Evolutionary conservation across 176 grass and related monocot species (phyloP).

Genomic region (Panicum miliaceum): DNA sequence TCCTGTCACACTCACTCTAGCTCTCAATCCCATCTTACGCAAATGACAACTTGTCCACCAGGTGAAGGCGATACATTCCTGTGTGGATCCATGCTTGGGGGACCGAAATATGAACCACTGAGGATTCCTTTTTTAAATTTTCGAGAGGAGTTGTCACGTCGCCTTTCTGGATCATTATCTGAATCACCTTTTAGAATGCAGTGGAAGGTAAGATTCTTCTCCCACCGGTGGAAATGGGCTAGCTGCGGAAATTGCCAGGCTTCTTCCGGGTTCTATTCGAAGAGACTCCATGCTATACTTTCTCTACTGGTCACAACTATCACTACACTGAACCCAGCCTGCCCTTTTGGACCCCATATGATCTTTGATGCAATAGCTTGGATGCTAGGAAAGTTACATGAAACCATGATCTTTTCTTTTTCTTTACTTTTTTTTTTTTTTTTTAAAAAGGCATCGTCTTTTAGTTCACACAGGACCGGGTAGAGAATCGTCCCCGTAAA

Average conservation of each 20-base stretch:
- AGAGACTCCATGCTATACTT: no score
- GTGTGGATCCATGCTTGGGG: not conserved
- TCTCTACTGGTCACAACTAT: no score
- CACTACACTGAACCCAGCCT: no score
- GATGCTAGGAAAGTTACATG: not conserved
- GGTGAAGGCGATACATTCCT: not conserved
- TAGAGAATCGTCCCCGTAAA: not conserved
- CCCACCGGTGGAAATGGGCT: not conserved
- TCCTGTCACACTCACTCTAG: no score
- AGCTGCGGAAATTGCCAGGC: not conserved
- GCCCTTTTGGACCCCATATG: not conserved
- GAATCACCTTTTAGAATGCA: constrained; percentile 1
- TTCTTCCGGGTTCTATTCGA: not conserved
- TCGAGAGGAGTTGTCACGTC: not conserved
- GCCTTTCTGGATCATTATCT: constrained; percentile 1
- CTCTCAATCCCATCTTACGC: no score
- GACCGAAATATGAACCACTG: not conserved
- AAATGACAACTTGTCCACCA: no score
- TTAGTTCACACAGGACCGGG: not conserved
- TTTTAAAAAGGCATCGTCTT: not conserved
- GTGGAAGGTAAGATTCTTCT: constrained; percentile 1
- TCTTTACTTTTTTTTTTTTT: no score
- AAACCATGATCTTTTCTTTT: not conserved
- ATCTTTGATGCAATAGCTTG: not conserved
- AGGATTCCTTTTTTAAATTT: not conserved